Evolutionary conservation across 257 asterid species (phyloP), one percentile per base, ranked within the genome.

Genomic region (Paulownia fortunei): DNA sequence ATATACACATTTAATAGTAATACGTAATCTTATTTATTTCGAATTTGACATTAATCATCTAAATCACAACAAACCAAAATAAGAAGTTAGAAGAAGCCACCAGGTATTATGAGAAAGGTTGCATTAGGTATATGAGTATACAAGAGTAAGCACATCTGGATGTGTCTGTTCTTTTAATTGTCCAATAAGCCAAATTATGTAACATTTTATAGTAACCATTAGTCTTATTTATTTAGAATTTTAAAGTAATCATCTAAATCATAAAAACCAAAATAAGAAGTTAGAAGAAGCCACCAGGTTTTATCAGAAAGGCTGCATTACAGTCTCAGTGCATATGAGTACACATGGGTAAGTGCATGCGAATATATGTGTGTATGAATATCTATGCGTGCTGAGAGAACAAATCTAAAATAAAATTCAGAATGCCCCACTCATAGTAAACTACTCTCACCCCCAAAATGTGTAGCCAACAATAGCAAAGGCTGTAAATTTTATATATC

Each of bases 31-130:
- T 63, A 27, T 58, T 47, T 77, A 58, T 23, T 55, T 69, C 6
- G 8, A 24, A 59, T 46, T 44, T 60, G 37, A 69, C 21, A 36
- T 12, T 1, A 63, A 12, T 41, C 61, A 41, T 72, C 51, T 58
- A 46, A 58, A 59, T 19, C 52, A 8, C 7, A 55, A 13, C 37
- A 30, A 54, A 32, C 12, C 26, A 16, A 54, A 36, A 15, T 32
- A 19, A 47, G 36, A 37, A 44, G 5, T 68, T 23, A 65, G 32
- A 44, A 39, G 30, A 76, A 19, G 72, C 65, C 27, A 26, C 44
- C 62, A 49, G 47, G 77, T 68, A 56, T 56, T 46, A 34, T 58
- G 67, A 80, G 73, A 80, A 19, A 30, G 79, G 51, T 26, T 8
- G 16, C 55, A 74, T 3, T 30, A 54, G 18, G 11, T 37, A 18